phyloP scores from a whole-genome alignment of 352 stramenopile genomes.

The Phytophthora citrophthora region DNA sequence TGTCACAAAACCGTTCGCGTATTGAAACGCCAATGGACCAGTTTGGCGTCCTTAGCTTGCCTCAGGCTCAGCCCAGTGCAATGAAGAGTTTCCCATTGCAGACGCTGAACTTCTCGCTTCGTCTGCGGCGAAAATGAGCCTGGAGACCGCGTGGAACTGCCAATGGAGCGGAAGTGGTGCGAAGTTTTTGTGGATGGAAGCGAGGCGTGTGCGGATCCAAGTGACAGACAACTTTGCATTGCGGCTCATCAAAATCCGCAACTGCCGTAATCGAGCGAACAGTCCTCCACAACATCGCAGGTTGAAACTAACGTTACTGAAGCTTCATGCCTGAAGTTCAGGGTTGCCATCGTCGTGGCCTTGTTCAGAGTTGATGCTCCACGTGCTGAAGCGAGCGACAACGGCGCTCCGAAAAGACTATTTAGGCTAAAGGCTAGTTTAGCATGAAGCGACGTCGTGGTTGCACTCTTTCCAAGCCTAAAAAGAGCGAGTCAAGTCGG shows the following conservation, averaged over 20 bases:
- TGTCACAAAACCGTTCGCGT: background rate
- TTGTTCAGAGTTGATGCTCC: conserved; percentile 7
- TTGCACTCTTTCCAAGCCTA: conserved; percentile 2
- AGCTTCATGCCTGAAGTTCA: background rate
- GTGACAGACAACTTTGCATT: background rate
- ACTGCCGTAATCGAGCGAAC: conserved; percentile 16
- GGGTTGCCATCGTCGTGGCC: conserved; percentile 10
- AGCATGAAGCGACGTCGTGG: background rate
- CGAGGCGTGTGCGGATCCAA: too few species aligned
- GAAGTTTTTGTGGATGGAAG: too few species aligned
- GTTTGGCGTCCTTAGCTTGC: background rate
- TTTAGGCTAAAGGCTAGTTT: background rate
- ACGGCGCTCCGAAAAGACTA: conserved; percentile 1
- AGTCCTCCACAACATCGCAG: conserved; percentile 2
- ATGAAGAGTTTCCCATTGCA: background rate
- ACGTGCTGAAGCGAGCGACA: conserved; percentile 2
- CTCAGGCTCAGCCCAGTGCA: background rate
- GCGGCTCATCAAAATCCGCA: background rate
- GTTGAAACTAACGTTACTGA: background rate
- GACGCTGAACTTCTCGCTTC: background rate
- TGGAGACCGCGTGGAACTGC: background rate
- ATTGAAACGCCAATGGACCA: background rate
- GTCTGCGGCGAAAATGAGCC: background rate
- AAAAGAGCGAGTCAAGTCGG: conserved; percentile 22
- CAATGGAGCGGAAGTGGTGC: too few species aligned